Conservation (phyloP, 352 stramenopile genomes). For the Pythium guiyangense region DNA sequence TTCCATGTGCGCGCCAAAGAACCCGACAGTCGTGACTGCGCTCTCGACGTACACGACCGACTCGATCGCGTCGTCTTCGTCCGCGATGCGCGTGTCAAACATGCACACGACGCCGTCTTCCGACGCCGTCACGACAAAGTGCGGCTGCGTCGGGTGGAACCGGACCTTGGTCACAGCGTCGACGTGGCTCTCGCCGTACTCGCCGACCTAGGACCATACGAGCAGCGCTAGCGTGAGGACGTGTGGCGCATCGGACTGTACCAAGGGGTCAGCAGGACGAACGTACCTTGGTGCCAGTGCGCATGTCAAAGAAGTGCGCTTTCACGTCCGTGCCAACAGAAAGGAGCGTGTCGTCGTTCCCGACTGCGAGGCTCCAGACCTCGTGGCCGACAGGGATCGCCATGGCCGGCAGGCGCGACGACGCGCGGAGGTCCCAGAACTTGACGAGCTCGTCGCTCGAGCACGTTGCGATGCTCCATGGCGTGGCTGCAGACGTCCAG, state of each 20-base stretch:
- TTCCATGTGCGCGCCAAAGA: slow-evolving; percentile 80
- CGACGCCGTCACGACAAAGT: slow-evolving; percentile 85
- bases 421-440: slow-evolving; percentile 70
- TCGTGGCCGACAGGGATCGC: slow-evolving; percentile 57
- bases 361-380: slow-evolving; percentile 79
- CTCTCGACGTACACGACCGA: slow-evolving; percentile 90
- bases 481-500: slow-evolving; percentile 58
- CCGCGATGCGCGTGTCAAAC: slow-evolving; percentile 78
- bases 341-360: slow-evolving; percentile 71
- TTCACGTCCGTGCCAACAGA: slow-evolving; percentile 69
- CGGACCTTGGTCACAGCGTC: slow-evolving; percentile 86
- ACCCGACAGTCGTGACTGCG: slow-evolving; percentile 79
- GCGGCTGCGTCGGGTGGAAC: slow-evolving; percentile 74
- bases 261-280: background rate
- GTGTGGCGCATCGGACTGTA: background rate
- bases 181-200: slow-evolving; percentile 87
- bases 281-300: slow-evolving; percentile 38
- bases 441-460: slow-evolving; percentile 85
- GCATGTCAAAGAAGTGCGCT: slow-evolving; percentile 79
- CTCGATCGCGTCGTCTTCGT: slow-evolving; percentile 87
- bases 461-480: slow-evolving; percentile 71
- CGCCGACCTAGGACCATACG: slow-evolving; percentile 34
- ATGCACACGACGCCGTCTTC: slow-evolving; percentile 90
- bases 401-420: slow-evolving; percentile 45
- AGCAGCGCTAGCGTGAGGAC: background rate